Evolutionary conservation across 2,329 filamentous ascomycete species (phyloP), one percentile per base, ranked within the genome.

Genomic region (Alternaria sp.): DNA sequence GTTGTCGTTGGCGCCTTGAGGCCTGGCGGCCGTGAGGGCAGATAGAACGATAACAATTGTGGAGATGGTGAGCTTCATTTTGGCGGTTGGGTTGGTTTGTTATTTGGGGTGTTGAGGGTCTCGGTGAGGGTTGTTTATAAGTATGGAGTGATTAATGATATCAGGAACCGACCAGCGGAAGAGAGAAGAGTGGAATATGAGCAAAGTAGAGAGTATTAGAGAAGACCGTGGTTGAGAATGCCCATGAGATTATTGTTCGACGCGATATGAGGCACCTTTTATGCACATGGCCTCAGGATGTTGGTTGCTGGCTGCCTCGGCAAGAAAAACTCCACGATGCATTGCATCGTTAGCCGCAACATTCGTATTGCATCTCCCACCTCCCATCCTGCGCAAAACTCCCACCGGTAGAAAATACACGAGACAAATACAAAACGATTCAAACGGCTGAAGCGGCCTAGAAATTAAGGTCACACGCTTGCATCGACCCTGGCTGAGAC

Each of bases 21-120:
- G 70, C 13, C 52, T 46, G 21, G 71, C 69, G 49, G 57, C 44
- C 14, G 67, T 62, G 50, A 71, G 48, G 33, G 68, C 60, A 9
- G 57, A 53, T 44, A 73, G 50, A 29, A 67, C 62, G 48, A 71
- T 53, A 28, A 67, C 29, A 48, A 62, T 26, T 41, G 63, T 52
- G 49, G 70, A 46, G 53, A 49, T 52, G 54, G 59, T 65, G 67
- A 69, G 65, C 60, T 70, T 61, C 72, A 72, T 74, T 5, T 61
- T 62, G 53, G 29, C 50, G 28, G 29, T 42, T 54, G 39, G 24
- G 5, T 45, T 10, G 44, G 6, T 34, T 48, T 39, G 26, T 28
- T 42, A 28, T 44, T 51, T 28, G 23, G 36, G 33, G 41, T 4
- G 17, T 23, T 33, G 36, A 31, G 34, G 24, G 50, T 53, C 7